Base-by-base conservation (phyloP, 352 stramenopile species). In the Phytophthora fragariaefolia region DNA sequence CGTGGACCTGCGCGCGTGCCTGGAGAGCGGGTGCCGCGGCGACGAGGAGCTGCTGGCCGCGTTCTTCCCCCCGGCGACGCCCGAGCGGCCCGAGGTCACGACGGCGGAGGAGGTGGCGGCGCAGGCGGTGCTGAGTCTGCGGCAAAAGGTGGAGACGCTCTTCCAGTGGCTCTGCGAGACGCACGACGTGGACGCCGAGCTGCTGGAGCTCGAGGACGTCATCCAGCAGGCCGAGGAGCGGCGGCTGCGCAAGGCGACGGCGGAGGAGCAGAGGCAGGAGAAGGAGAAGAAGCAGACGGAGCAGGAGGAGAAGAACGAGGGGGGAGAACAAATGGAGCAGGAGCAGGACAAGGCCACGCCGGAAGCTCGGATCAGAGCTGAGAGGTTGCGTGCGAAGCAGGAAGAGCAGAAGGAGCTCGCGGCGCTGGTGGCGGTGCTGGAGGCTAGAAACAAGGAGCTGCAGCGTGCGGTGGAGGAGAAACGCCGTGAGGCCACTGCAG, bases 131-230 rank as follows among this genome's bases (percentile, higher is more conserved):
- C 57, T 86, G 42, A 84, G 71, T 27, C 61, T 90, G 20, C 43
- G 80, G 12, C 77, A 88, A 32, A 76, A 79, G 43, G 82, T 90
- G 27, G 79, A 91, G 61, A 71, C 64, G 48, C 58, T 80, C 13
- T 91, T 91, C 43, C 67, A 84, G 36, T 75, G 74, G 57, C 70
- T 91, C 9, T 85, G 74, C 23, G 67, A 79, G 40, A 69, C 73
- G 10, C 74, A 91, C 56, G 63, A 78, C 54, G 71, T 90, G 34
- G 73, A 89, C 34, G 49, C 66, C 13, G 56, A 87, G 68, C 71
- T 91, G 40, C 42, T 81, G 42, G 66, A 69, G 71, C 66, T 91
- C 0, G 83, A 91, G 46, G 49, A 74, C 28, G 64, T 77, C 15
- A 76, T 91, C 23, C 51, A 79, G 17, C 61, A 81, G 23, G 80